Evolutionary conservation across 306 rosid genomes (phyloP), one percentile per base, ranked within the genome.

Genomic region (Vigna hirtella): DNA sequence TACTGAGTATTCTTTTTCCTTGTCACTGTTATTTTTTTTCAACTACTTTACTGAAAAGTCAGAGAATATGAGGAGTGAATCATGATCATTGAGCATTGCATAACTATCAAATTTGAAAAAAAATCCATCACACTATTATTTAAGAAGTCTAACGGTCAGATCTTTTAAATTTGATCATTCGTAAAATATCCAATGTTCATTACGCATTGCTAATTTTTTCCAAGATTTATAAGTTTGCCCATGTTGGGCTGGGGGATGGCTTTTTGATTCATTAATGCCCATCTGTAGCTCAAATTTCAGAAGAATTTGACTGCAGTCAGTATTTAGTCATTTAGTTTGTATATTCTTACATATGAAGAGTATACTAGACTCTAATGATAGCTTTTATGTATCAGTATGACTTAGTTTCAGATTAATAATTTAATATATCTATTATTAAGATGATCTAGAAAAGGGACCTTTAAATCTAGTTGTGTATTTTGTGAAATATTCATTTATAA

Each of bases 361-460:
- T 53, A 28, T 43, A 28, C 28, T 77, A 17, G 47, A 77, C n/a
- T 57, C 28, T 32, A 28, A 68, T 74, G 36, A 57, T 52, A 69
- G 14, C 70, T 58, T 69, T 57, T 8, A 48, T 68, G 6, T 13
- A 26, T 56, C 62, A 57, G 18, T 56, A 26, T 66, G 42, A 42
- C 28, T 55, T 59, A 45, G 59, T 47, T 77, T 53, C 51, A 12
- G 59, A 28, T 56, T 77, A 77, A 48, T 74, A 49, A 74, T 74
- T 45, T 28, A 51, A 40, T 55, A 6, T 24, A 30, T 20, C 38
- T 26, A 7, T 57, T 57, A 40, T 30, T 69, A 40, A 47, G 50
- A 78, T 57, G 51, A 32, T 67, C 24, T 32, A 34, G 36, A 47
- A 69, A 70, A 24, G 62, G 32, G 55, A 32, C 43, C 71, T 48